Conservation (phyloP, 306 rosid species). For the Dryas drummondii region DNA sequence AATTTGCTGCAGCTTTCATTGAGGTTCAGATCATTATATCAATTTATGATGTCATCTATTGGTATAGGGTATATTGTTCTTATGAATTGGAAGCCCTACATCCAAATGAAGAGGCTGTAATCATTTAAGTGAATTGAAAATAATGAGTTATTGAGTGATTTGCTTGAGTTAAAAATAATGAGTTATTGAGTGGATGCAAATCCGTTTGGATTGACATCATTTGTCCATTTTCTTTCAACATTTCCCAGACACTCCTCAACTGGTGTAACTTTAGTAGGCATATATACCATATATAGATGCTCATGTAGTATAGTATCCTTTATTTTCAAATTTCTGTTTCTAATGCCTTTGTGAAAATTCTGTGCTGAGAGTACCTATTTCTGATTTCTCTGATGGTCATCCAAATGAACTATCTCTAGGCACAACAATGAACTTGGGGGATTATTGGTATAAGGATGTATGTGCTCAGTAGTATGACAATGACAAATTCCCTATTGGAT, state of each 20-base stretch:
- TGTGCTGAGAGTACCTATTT: constrained; percentile 19
- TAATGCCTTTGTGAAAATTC: constrained; percentile 33
- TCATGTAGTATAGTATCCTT: constrained; percentile 11
- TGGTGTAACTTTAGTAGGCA: constrained; percentile 27
- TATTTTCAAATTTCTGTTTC: constrained; percentile 46
- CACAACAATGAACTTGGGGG: constrained; percentile 34
- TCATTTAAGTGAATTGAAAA: constrained; percentile 3
- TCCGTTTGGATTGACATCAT: constrained; percentile 19
- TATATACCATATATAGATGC: constrained; percentile 18
- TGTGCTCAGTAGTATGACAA: constrained; percentile 29
- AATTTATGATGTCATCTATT: constrained; percentile 46
- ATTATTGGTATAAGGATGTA: constrained; percentile 26
- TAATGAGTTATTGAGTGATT: background rate
- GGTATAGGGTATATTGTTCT: constrained; percentile 8
- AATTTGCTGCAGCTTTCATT: constrained; percentile 32
- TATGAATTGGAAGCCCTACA: constrained; percentile 42
- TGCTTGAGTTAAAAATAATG: no score
- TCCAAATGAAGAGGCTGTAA: constrained; percentile 35
- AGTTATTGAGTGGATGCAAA: constrained; percentile 20
- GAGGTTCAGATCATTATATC: constrained; percentile 47
- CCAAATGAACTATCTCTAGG: constrained; percentile 39
- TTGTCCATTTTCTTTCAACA: constrained; percentile 20
- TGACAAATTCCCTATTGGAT: constrained; percentile 44
- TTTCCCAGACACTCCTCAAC: constrained; percentile 31
- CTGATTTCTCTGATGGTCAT: constrained; percentile 31